phyloP scores from a whole-genome alignment of 352 stramenopile species.

The Pythium aquatile region DNA sequence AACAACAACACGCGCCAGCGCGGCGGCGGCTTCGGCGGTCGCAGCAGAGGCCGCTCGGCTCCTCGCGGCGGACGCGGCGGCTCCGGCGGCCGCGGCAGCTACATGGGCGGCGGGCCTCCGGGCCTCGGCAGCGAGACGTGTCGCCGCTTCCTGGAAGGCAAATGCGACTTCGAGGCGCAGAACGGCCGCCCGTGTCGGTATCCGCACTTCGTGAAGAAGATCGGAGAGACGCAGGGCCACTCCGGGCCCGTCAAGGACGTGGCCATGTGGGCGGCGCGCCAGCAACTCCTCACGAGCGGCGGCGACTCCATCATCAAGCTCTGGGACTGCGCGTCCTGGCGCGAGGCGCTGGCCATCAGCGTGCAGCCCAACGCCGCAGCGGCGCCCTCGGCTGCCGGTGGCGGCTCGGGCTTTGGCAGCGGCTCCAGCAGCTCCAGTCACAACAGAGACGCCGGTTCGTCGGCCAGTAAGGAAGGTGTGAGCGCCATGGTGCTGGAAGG shows the following conservation, averaged over 20 bases:
- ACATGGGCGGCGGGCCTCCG: slow-evolving; percentile 26
- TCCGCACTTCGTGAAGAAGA: slow-evolving; percentile 83
- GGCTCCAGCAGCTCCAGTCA: slow-evolving; percentile 22
- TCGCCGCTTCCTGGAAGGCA: slow-evolving; percentile 59
- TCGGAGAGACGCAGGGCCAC: slow-evolving; percentile 77
- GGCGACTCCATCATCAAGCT: slow-evolving; percentile 76
- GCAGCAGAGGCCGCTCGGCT: slow-evolving; percentile 43
- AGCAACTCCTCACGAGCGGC: slow-evolving; percentile 79
- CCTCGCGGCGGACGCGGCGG: slow-evolving; percentile 36
- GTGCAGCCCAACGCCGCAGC: slow-evolving; percentile 36
- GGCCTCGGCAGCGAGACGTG: slow-evolving; percentile 67
- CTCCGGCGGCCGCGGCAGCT: slow-evolving; percentile 36
- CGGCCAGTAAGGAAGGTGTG: slow-evolving; percentile 49
- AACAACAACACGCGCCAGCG: slow-evolving; percentile 44
- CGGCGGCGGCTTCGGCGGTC: slow-evolving; percentile 52
- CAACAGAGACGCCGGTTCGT: slow-evolving; percentile 11
- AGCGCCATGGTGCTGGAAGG: slow-evolving; percentile 67
- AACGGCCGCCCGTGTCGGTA: slow-evolving; percentile 66
- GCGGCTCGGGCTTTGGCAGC: slow-evolving; percentile 7
- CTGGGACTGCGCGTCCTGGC: slow-evolving; percentile 81
- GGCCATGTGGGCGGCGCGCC: slow-evolving; percentile 61
- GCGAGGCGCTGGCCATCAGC: slow-evolving; percentile 73
- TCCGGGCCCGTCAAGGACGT: slow-evolving; percentile 74
- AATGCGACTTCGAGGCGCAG: slow-evolving; percentile 51
- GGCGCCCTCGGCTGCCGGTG: not conserved